Conservation (phyloP, 495 filamentous ascomycete species). For the Trichoderma erinaceum region DNA sequence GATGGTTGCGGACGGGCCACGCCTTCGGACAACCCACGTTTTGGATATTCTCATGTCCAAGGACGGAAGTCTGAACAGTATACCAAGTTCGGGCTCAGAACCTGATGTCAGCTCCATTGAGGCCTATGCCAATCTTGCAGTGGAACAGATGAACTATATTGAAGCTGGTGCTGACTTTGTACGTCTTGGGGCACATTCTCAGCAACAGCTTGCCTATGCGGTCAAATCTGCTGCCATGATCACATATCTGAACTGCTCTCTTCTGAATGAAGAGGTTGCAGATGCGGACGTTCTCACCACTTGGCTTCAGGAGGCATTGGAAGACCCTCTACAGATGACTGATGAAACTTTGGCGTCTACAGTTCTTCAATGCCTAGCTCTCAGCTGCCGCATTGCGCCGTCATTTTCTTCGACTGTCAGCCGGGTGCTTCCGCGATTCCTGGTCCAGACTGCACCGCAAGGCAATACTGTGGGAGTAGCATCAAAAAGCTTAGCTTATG, state of each 20-base stretch:
- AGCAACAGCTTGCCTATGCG: constrained; percentile 78
- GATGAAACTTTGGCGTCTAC: constrained; percentile 65
- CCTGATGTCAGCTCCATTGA: constrained; percentile 48
- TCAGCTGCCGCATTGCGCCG: constrained; percentile 67
- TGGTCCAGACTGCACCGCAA: constrained; percentile 70
- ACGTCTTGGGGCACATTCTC: constrained; percentile 74
- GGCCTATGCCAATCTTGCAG: constrained; percentile 64
- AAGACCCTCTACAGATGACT: constrained; percentile 73
- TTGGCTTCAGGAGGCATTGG: constrained; percentile 78
- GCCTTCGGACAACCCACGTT: constrained; percentile 55
- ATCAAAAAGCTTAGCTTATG: constrained; percentile 71
- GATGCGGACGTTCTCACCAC: constrained; percentile 74
- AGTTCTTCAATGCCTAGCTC: constrained; percentile 73
- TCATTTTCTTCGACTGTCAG: constrained; percentile 68
- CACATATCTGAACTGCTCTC: constrained; percentile 75
- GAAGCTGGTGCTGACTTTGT: constrained; percentile 87
- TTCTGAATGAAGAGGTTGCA: constrained; percentile 70
- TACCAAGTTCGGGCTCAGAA: constrained; percentile 25
- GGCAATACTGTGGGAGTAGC: constrained; percentile 62
- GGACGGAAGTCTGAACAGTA: constrained; percentile 36
- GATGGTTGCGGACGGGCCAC: constrained; percentile 55
- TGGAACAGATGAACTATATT: constrained; percentile 76
- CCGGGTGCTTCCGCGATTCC: constrained; percentile 73
- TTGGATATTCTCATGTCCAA: constrained; percentile 68
- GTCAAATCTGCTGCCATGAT: constrained; percentile 78